Evolutionary conservation across 805 yeast genomes (phyloP).

Genomic region (Zygoascus flipseniorum): DNA sequence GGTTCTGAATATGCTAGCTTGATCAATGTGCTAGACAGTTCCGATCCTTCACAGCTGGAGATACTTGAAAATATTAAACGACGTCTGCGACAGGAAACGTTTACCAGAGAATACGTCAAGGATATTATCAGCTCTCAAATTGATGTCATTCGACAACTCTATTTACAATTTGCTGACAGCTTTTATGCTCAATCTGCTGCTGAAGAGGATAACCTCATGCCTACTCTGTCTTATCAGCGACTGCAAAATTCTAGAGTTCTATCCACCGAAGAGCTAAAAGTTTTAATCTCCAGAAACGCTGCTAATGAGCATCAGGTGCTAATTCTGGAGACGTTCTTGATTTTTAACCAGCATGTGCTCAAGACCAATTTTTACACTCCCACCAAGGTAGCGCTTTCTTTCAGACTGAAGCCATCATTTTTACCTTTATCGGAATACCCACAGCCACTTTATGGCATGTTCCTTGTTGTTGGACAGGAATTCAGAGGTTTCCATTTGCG

Average conservation of each 20-base stretch:
- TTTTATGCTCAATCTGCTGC: conserved; percentile 62
- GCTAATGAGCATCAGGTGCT: conserved; percentile 71
- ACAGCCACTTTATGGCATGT: conserved; percentile 88
- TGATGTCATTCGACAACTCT: conserved; percentile 69
- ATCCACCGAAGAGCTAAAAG: conserved; percentile 65
- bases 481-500: conserved; percentile 96
- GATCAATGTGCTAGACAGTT: conserved; percentile 52
- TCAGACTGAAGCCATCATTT: conserved; percentile 80
- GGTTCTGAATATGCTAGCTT: conserved; percentile 82
- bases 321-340: conserved; percentile 72
- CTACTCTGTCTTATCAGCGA: conserved; percentile 81
- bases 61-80: conserved; percentile 73
- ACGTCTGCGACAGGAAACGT: conserved; percentile 87
- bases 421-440: conserved; percentile 84
- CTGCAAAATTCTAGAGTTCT: conserved; percentile 67
- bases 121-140: conserved; percentile 66
- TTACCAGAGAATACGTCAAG: conserved; percentile 73
- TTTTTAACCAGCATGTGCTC: conserved; percentile 77
- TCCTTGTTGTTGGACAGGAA: conserved; percentile 91
- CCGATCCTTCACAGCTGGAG: conserved; percentile 61
- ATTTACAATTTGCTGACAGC: conserved; percentile 82
- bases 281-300: conserved; percentile 55
- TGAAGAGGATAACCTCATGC: conserved; percentile 28
- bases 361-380: conserved; percentile 93
- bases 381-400: conserved; percentile 89